Evolutionary conservation across 1,139 yeast species (phyloP).

Genomic region (Suhomyces kunorum): DNA sequence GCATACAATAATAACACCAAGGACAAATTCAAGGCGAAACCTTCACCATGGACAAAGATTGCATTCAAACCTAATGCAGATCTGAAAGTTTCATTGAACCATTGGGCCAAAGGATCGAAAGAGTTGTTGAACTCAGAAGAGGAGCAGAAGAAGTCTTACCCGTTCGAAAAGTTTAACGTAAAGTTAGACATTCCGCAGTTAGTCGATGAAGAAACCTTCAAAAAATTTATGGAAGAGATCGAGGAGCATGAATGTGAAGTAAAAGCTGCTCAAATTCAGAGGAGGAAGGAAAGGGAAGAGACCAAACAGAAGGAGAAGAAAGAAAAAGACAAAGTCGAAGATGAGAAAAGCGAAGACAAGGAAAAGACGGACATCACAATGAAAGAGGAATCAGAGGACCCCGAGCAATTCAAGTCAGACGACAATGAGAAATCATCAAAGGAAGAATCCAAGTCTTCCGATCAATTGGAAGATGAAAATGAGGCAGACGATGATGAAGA

Average conservation of each 20-base stretch:
- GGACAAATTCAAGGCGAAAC: slow-evolving; percentile 65
- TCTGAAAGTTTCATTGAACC: slow-evolving; percentile 55
- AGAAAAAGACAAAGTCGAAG: slow-evolving; percentile 15
- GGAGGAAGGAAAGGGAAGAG: slow-evolving; percentile 27
- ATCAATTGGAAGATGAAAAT: slow-evolving; percentile 3
- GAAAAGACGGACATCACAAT: slow-evolving; percentile 9
- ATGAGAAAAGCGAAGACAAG: neutral
- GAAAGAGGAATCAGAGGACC: slow-evolving; percentile 2
- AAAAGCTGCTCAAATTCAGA: slow-evolving; percentile 18
- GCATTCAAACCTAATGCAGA: slow-evolving; percentile 59
- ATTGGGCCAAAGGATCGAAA: slow-evolving; percentile 85
- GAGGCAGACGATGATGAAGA: slow-evolving; percentile 8
- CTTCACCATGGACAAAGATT: slow-evolving; percentile 80
- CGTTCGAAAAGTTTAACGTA: slow-evolving; percentile 76
- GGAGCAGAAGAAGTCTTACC: slow-evolving; percentile 54
- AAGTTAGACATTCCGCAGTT: slow-evolving; percentile 70
- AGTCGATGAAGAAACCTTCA: slow-evolving; percentile 63
- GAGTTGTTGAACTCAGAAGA: slow-evolving; percentile 46
- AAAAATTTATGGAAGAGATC: slow-evolving; percentile 46
- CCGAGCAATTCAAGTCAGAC: slow-evolving; percentile 11
- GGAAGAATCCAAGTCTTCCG: slow-evolving; percentile 5
- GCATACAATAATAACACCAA: slow-evolving; percentile 52
- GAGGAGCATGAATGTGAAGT: slow-evolving; percentile 31
- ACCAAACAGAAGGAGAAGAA: slow-evolving; percentile 16
- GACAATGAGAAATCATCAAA: no score